These are phyloP conservation scores for Kandelia obovata DNA, from an alignment of 345 rosid species.

Conservation along the genomic window DNA sequence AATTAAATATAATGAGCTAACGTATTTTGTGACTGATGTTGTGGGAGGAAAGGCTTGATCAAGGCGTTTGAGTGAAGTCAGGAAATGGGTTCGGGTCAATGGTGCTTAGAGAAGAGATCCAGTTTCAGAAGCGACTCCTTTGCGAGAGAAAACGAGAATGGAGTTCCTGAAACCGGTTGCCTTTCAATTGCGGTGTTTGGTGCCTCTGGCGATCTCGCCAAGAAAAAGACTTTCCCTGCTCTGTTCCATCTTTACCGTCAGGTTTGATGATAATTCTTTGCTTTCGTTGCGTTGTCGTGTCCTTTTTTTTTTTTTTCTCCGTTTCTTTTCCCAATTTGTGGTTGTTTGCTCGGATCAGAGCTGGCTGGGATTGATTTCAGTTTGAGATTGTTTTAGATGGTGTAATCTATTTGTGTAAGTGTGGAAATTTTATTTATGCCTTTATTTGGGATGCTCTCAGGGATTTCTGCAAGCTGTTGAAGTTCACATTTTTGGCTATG, in stretches of 20 bases:
- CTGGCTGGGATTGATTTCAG: neutral
- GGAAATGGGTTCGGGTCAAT: constrained; percentile 54
- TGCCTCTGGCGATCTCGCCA: constrained; percentile 98
- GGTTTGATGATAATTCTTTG: constrained; percentile 34
- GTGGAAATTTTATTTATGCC: neutral
- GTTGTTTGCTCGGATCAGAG: neutral
- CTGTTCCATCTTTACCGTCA: constrained; percentile 81
- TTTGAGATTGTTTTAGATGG: neutral
- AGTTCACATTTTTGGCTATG: constrained; percentile 94
- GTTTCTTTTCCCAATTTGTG: neutral
- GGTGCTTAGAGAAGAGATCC: constrained; percentile 66
- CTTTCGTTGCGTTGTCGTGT: neutral
- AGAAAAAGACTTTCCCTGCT: constrained; percentile 96
- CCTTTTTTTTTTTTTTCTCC: neutral
- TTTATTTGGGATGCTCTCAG: constrained; percentile 35
- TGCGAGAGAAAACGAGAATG: constrained; percentile 33
- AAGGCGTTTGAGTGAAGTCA: neutral
- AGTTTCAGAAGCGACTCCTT: constrained; percentile 47
- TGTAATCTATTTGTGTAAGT: neutral
- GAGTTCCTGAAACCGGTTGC: constrained; percentile 65
- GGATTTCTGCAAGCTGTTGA: constrained; percentile 74
- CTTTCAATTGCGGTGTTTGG: constrained; percentile 85
- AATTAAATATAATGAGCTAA: too few species aligned
- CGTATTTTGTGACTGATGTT: too few species aligned
- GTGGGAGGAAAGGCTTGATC: constrained; percentile 7